Evolutionary conservation across 1,284 basidiomycete species (phyloP), one percentile per base, ranked within the genome.

Genomic region (Trametes versicolor): DNA sequence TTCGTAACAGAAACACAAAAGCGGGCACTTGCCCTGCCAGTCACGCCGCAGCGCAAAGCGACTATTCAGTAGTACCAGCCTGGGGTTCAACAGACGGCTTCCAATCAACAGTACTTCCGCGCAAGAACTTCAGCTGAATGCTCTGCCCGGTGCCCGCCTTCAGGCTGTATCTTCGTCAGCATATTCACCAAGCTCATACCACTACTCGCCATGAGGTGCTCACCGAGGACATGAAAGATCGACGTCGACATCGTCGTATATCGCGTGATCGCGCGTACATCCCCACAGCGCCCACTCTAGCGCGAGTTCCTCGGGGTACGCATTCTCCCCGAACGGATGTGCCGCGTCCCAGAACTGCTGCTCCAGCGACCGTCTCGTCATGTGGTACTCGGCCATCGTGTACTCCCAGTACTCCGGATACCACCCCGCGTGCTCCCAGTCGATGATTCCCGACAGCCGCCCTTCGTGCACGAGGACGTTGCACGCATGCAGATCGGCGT

Each of bases 391-490:
- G 3, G 29, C 29, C 48, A 17, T 29, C 5, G 27, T 17, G 10
- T 3, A 17, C 27, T 49, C 48, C 48, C 48, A 49, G 25, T 49
- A 49, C 48, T 49, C 48, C 25, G 48, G 48, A 27, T 49, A 49
- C 48, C 48, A 49, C 3, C 48, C 48, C 25, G 48, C 62, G 45
- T 32, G 48, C 27, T 73, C 71, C 72, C 72, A 73, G 54, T 71
- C 72, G 32, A 73, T 49, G 41, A 72, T 60, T 7, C 59, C 70
- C 1, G 61, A 45, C n/a, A 72, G 51, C 25, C 59, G 37, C 15
- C 68, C 71, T 25, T 67, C 65, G 25, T 63, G 29, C 4, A 71
- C 56, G 21, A 73, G 55, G 57, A 71, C 65, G 39, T 72, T 72
- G 0, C 56, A 3, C n/a, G 27, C 50, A 13, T 39, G 34, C 12